A percentile compares a stretch with the other conserved stretches of the same genome.
Evolutionary conservation across 2,329 filamentous ascomycete species (phyloP).

Genomic region (Scytalidium lignicola): DNA sequence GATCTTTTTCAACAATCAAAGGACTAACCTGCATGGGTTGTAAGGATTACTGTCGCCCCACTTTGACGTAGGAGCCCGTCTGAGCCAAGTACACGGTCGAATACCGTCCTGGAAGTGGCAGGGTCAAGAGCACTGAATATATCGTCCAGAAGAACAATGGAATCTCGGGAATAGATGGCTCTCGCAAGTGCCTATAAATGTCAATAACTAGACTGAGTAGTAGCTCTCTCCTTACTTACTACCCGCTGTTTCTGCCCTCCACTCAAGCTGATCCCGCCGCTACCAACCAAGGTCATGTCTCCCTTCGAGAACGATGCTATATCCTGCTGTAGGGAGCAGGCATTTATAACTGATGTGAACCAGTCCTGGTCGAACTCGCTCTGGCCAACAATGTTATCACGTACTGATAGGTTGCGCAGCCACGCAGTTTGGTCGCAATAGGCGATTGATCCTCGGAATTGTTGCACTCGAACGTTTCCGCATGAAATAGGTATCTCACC

Average conservation of each 20-base stretch:
- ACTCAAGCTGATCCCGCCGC: conserved; percentile 7
- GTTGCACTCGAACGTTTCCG: conserved; percentile 19
- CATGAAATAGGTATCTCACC: conserved; percentile 25
- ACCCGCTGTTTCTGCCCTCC: conserved; percentile 10
- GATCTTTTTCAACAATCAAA: too few species aligned
- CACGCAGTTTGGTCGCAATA: conserved; percentile 40
- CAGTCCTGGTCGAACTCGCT: conserved; percentile 19
- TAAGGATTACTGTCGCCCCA: conserved; percentile 29
- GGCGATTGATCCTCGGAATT: conserved; percentile 11
- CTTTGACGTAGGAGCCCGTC: conserved; percentile 10
- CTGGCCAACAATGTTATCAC: conserved; percentile 32
- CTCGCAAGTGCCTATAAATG: conserved; percentile 12
- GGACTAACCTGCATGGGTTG: conserved; percentile 20
- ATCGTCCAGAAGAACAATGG: conserved; percentile 14
- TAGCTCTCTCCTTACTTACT: too few species aligned
- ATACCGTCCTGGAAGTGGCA: conserved; percentile 10
- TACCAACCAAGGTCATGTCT: conserved; percentile 18
- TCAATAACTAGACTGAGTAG: too few species aligned
- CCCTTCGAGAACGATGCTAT: conserved; percentile 15
- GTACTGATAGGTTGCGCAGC: conserved; percentile 35
- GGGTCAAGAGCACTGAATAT: conserved; percentile 16
- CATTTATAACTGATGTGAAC: conserved; percentile 19
- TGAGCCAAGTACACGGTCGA: conserved; percentile 7
- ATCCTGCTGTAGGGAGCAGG: conserved; percentile 16
- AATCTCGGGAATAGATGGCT: conserved; percentile 12